Conservation (phyloP, 1,284 basidiomycete genomes). For the Phellinidium pouzarii region DNA sequence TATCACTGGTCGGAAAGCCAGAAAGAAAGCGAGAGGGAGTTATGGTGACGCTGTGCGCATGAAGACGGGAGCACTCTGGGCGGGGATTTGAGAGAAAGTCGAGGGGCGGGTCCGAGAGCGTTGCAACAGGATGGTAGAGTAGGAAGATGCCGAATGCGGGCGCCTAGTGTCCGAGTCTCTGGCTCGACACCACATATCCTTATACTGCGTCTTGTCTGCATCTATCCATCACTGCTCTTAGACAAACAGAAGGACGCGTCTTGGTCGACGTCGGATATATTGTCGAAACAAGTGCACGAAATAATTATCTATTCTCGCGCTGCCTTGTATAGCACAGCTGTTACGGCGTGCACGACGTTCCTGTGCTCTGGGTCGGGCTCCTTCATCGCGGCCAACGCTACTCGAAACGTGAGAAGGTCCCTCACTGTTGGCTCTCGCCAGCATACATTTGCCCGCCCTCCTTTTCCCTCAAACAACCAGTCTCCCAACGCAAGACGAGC, state of each 20-base stretch:
- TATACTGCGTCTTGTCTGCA: too few relatives aligned
- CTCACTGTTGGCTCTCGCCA: not conserved
- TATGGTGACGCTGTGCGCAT: too few relatives aligned
- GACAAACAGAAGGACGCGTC: too few relatives aligned
- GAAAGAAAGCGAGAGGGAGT: not conserved
- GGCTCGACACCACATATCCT: too few relatives aligned
- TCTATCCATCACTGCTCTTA: too few relatives aligned
- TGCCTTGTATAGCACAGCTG: not conserved
- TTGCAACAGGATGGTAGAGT: too few relatives aligned
- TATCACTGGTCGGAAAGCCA: not conserved
- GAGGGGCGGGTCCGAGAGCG: too few relatives aligned
- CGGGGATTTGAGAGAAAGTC: too few relatives aligned
- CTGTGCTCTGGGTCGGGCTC: conserved; percentile 8
- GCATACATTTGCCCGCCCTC: conserved; percentile 1
- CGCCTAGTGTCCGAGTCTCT: too few relatives aligned
- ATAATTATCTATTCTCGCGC: not conserved
- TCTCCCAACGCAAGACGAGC: conserved; percentile 6
- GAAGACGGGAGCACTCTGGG: too few relatives aligned
- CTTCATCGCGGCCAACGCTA: not conserved
- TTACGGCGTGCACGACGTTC: conserved; percentile 1
- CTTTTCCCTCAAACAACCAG: conserved; percentile 5
- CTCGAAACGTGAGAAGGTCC: conserved; percentile 15
- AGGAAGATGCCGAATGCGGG: too few relatives aligned
- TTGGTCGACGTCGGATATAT: not conserved
- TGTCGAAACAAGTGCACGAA: not conserved